Evolutionary conservation across 2,329 filamentous ascomycete species (phyloP), one percentile per base, ranked within the genome.

Genomic region (Corynespora cassiicola): DNA sequence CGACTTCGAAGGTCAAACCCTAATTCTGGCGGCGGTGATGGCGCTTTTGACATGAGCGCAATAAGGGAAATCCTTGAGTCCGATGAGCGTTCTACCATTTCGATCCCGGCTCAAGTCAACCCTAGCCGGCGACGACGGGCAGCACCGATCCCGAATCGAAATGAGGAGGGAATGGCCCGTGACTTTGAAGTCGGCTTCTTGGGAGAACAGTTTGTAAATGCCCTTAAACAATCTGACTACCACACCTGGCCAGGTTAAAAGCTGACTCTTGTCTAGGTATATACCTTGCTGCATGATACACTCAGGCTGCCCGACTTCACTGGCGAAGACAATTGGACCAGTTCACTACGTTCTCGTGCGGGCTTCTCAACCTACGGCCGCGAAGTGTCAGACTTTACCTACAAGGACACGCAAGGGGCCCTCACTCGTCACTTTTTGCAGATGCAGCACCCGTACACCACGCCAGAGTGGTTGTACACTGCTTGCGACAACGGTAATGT

Each of bases 101-200:
- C 25, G 27, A 30, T 17, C 10, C 24, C 10, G 24, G 24, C 16
- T 6, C 24, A 27, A 15, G 10, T 11, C 24, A 27, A 27, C 16
- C 24, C 24, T 11, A 30, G 26, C 26, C 35, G 6, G 18, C 26
- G 19, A 4, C 27, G 22, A 31, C 16, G 23, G 18, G 21, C 22
- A 33, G 37, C 21, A 11, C 24, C 18, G 25, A 40, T 22, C 18
- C 14, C 20, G 6, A 35, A 34, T 27, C 41, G 41, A n/a, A 45
- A 27, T 24, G 20, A 40, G 17, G 29, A 45, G 16, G 31, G 27
- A 36, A 26, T 15, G 27, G 36, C 41, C 4, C 36, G 36, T 21
- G 41, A 40, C 31, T 45, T 40, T 22, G 41, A 45, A 40, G 36
- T 45, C 11, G 41, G 36, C 11, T 45, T 40, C 20, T 19, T 45